Evolutionary conservation across 2,329 filamentous ascomycete genomes (phyloP), one percentile per base, ranked within the genome.

Genomic region (Rosellinia necatrix): DNA sequence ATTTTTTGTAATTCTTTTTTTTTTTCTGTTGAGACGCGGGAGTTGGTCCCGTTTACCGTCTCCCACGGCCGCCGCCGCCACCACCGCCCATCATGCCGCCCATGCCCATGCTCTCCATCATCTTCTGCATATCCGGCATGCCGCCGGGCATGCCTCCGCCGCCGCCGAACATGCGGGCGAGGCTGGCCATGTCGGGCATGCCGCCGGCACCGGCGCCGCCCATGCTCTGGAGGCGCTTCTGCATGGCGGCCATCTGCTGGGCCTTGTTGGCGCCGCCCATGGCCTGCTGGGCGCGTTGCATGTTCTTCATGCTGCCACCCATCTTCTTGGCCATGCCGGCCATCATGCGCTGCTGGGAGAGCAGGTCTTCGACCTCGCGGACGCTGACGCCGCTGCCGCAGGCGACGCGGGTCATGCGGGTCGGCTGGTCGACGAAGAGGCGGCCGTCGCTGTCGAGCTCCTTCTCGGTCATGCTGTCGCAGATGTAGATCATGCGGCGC

Each of bases 261-360:
- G 91, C 85, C 74, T 94, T 93, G 76, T 96, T 96, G 25, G 87
- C 90, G 40, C 92, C 92, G 24, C 88, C 90, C 87, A 97, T 91
- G 61, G 90, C 91, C 52, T 89, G 89, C 74, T 97, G 92, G 0
- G 92, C 92, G 48, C 88, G 87, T 73, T 97, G 91, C 88, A 97
- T 96, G 71, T 97, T 96, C 78, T 94, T 94, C 89, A 96, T 96
- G 72, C 91, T 92, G 34, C 92, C 92, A 55, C 94, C 93, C 86
- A 99, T 96, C 78, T 96, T 96, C 86, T 97, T 99, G 44, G 94
- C 94, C 92, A 99, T 97, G 56, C 91, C 91, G 0, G 91, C 90
- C 94, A 99, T 99, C 90, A 97, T 96, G 66, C 91, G 88, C 73
- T 97, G 93, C 75, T 99, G 94, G 0, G 92, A 96, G n/a, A 99